Evolutionary conservation across 2,329 filamentous ascomycete genomes (phyloP).

Genomic region (Chaetomiaceae sp.): DNA sequence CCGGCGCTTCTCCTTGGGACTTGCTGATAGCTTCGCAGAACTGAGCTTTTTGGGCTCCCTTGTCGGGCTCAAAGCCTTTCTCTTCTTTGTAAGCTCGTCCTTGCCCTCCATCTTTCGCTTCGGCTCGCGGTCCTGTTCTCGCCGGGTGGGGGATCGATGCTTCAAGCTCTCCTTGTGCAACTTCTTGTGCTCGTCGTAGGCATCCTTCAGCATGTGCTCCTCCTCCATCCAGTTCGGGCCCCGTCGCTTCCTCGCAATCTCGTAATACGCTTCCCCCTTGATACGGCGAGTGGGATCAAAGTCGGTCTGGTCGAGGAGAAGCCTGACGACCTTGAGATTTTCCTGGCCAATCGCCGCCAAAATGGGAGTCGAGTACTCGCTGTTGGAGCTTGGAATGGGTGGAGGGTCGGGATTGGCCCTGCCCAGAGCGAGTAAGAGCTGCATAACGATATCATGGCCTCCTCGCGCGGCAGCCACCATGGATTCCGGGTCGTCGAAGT

Average conservation of each 20-base stretch:
- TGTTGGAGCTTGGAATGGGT: slow-evolving; percentile 49
- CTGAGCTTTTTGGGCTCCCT: slow-evolving; percentile 43
- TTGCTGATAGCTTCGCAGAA: slow-evolving; percentile 34
- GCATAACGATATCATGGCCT: slow-evolving; percentile 82
- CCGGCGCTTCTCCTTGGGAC: slow-evolving; percentile 46
- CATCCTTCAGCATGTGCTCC: slow-evolving; percentile 70
- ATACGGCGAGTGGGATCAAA: slow-evolving; percentile 81
- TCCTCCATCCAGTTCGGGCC: slow-evolving; percentile 91
- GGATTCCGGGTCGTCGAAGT: slow-evolving; percentile 71
- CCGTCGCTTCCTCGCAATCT: slow-evolving; percentile 75
- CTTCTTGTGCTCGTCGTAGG: slow-evolving; percentile 62
- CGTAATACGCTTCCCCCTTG: slow-evolving; percentile 76
- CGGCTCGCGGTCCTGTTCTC: slow-evolving; percentile 39
- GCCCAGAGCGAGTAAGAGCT: slow-evolving; percentile 67
- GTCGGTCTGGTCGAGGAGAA: slow-evolving; percentile 68
- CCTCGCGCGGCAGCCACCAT: slow-evolving; percentile 89
- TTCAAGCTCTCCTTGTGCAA: slow-evolving; percentile 45
- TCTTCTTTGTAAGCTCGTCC: slow-evolving; percentile 42
- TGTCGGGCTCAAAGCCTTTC: slow-evolving; percentile 45
- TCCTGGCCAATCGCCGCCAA: slow-evolving; percentile 87
- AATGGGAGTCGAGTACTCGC: slow-evolving; percentile 84
- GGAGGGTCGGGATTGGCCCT: slow-evolving; percentile 63
- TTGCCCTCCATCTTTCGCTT: slow-evolving; percentile 42
- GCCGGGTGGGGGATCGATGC: slow-evolving; percentile 45
- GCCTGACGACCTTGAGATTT: slow-evolving; percentile 77